Conservation (phyloP, 2,329 filamentous ascomycete species). For the Ceratocystis diversiconidia region DNA sequence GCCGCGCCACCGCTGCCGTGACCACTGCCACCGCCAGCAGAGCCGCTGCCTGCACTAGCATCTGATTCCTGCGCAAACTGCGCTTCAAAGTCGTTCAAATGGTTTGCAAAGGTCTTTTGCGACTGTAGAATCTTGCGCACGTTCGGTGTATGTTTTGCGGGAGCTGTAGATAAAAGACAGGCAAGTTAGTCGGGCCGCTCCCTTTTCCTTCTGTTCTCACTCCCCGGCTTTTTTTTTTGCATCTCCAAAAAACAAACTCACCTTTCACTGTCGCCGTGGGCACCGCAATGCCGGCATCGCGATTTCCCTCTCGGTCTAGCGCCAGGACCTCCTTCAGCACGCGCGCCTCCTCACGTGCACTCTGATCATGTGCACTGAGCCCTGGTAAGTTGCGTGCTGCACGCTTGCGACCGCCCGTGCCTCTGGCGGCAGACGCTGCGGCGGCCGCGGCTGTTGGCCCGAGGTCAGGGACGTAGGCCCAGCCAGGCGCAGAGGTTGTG, state of each 20-base stretch:
- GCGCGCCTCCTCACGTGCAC: slow-evolving; percentile 69
- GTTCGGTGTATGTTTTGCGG: slow-evolving; percentile 46
- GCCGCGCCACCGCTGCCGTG: background rate
- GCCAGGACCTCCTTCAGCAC: slow-evolving; percentile 68
- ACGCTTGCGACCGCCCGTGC: slow-evolving; percentile 51
- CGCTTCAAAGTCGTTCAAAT: slow-evolving; percentile 66
- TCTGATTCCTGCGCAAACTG: slow-evolving; percentile 30
- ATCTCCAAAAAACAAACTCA: slow-evolving; percentile 21
- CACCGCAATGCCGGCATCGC: slow-evolving; percentile 57
- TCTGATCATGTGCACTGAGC: slow-evolving; percentile 48
- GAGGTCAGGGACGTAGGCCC: slow-evolving; percentile 79
- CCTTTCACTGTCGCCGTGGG: slow-evolving; percentile 36
- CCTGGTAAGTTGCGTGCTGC: slow-evolving; percentile 44
- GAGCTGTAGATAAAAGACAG: background rate
- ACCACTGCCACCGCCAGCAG: background rate
- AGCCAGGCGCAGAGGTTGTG: slow-evolving; percentile 63
- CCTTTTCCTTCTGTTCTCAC: background rate
- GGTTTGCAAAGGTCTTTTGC: slow-evolving; percentile 71
- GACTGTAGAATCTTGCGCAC: slow-evolving; percentile 66
- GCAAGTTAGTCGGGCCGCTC: background rate
- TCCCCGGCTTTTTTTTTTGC: background rate
- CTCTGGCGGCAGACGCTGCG: slow-evolving; percentile 31
- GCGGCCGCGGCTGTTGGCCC: slow-evolving; percentile 42
- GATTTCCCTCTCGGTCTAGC: slow-evolving; percentile 65
- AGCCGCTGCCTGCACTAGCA: slow-evolving; percentile 4